Evolutionary conservation across 345 rosid species (phyloP).

Genomic region (Hibiscus syriacus): DNA sequence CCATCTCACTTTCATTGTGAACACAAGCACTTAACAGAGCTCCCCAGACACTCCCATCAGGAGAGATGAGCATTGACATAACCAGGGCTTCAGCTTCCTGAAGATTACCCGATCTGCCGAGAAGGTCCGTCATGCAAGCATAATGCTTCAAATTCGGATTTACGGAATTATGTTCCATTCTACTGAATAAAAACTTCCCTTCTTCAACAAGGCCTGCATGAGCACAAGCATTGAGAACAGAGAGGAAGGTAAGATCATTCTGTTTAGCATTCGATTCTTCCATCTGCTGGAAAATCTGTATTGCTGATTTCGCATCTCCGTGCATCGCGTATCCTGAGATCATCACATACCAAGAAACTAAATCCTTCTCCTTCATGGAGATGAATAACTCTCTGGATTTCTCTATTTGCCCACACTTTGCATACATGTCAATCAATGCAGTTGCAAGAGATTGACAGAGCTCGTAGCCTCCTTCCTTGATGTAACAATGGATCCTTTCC

Average conservation of each 20-base stretch:
- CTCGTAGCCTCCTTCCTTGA: constrained; percentile 36
- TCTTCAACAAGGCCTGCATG: constrained; percentile 55
- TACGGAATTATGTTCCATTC: constrained; percentile 38
- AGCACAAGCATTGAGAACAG: constrained; percentile 58
- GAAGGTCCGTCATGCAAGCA: constrained; percentile 61
- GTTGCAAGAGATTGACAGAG: constrained; percentile 46
- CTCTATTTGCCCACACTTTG: constrained; percentile 58
- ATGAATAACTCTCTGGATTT: constrained; percentile 44
- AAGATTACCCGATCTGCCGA: constrained; percentile 57
- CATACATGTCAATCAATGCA: constrained; percentile 62
- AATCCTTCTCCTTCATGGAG: constrained; percentile 40
- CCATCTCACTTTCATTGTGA: constrained; percentile 47
- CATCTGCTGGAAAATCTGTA: constrained; percentile 48
- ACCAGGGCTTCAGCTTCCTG: constrained; percentile 55
- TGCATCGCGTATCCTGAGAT: constrained; percentile 60
- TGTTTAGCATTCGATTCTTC: constrained; percentile 44
- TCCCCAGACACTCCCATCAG: constrained; percentile 69
- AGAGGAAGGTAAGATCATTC: constrained; percentile 50
- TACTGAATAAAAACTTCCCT: constrained; percentile 38
- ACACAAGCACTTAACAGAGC: constrained; percentile 49
- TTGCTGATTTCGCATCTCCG: constrained; percentile 49
- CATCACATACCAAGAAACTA: constrained; percentile 62
- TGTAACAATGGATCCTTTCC: constrained; percentile 37
- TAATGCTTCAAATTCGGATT: constrained; percentile 61
- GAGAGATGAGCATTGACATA: constrained; percentile 47